These are phyloP conservation scores for Prunus persica DNA, from an alignment of 306 rosid genomes.

Conservation along the genomic window DNA sequence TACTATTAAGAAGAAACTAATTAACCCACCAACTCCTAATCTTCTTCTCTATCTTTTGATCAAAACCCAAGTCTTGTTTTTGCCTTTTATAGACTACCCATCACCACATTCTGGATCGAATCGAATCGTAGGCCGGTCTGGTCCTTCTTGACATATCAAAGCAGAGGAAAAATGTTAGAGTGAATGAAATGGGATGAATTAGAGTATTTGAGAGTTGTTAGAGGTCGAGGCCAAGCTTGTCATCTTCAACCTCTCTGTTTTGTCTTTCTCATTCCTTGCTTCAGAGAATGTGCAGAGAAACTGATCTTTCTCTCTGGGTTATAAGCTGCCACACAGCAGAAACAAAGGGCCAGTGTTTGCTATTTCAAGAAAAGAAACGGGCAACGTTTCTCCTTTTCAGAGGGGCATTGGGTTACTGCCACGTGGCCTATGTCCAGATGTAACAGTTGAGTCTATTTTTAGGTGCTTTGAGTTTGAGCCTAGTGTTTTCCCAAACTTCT, in stretches of 20 bases:
- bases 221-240: background rate
- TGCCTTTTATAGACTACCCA: background rate
- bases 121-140: too few species aligned
- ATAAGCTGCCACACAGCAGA: background rate
- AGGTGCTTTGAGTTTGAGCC: background rate
- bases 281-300: background rate
- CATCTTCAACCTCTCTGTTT: background rate
- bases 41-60: background rate
- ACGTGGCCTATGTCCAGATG: background rate
- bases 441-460: background rate
- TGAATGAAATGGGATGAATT: background rate
- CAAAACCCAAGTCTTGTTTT: slow-evolving; percentile 13
- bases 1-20: too few species aligned
- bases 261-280: background rate
- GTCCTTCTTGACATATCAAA: too few species aligned
- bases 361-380: background rate
- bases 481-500: background rate
- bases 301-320: background rate
- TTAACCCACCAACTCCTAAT: too few species aligned
- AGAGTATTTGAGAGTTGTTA: background rate
- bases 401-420: background rate
- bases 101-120: too few species aligned
- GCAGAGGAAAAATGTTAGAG: too few species aligned
- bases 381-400: background rate
- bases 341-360: background rate